Evolutionary conservation across 2,329 filamentous ascomycete species (phyloP).

Genomic region (Trichoderma guizhouense): DNA sequence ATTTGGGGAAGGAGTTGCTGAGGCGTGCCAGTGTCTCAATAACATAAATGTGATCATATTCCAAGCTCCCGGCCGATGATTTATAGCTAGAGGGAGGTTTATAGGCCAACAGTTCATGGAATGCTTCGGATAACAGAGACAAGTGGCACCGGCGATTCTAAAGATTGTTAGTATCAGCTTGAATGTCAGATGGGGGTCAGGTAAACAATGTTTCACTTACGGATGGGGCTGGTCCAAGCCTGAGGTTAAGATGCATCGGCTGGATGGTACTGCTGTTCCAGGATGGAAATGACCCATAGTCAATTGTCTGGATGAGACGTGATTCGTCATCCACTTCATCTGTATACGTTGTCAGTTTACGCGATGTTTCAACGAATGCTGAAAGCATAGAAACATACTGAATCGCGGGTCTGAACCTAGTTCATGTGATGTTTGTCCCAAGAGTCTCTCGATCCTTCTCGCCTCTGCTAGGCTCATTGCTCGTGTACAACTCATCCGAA

Average conservation of each 20-base stretch:
- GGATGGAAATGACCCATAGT: slow-evolving; percentile 52
- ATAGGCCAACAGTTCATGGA: slow-evolving; percentile 48
- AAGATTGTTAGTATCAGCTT: neutral
- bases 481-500: slow-evolving; percentile 50
- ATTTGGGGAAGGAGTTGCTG: slow-evolving; percentile 40
- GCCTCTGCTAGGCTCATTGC: slow-evolving; percentile 53
- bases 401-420: slow-evolving; percentile 45
- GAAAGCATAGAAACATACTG: slow-evolving; percentile 35
- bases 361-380: fast-evolving
- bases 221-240: slow-evolving; percentile 50
- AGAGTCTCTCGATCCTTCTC: slow-evolving; percentile 43
- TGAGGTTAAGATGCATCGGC: slow-evolving; percentile 43
- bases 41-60: slow-evolving; percentile 44
- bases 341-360: slow-evolving; percentile 26
- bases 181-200: too few species aligned
- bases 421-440: slow-evolving; percentile 39
- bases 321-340: slow-evolving; percentile 41
- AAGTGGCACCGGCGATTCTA: slow-evolving; percentile 51
- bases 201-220: slow-evolving; percentile 34
- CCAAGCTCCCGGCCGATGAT: slow-evolving; percentile 36
- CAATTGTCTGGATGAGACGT: slow-evolving; percentile 43
- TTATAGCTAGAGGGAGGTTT: slow-evolving; percentile 52
- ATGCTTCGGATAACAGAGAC: slow-evolving; percentile 47
- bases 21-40: slow-evolving; percentile 42
- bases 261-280: slow-evolving; percentile 39